These are phyloP conservation scores for Podospora tetraspora DNA, from an alignment of 495 filamentous ascomycete genomes.

Conservation along the genomic window DNA sequence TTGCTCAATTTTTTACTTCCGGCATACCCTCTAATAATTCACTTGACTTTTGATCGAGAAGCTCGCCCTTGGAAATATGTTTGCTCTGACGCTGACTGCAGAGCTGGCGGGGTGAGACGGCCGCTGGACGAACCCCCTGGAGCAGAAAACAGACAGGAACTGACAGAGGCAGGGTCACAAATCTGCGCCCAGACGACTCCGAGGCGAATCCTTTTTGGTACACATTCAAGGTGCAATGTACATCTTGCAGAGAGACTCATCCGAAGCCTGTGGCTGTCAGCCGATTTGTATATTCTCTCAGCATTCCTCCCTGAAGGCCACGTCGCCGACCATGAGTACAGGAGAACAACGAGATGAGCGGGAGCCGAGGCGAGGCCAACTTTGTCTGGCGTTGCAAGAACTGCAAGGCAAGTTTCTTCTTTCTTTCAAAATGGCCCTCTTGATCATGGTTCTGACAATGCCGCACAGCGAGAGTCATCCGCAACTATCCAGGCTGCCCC, in stretches of 20 bases:
- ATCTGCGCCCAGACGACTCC: constrained; percentile 78
- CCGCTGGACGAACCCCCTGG: not conserved
- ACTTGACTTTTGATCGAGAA: not conserved
- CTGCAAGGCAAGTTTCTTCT: constrained; percentile 57
- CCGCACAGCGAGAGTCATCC: constrained; percentile 50
- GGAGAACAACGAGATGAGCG: constrained; percentile 82
- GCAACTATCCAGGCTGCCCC: constrained; percentile 66
- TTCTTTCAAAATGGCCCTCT: not conserved
- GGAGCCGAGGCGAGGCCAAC: constrained; percentile 90
- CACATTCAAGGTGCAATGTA: constrained; percentile 95
- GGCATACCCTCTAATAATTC: not conserved
- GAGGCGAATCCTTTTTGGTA: constrained; percentile 81
- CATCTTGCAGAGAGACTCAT: constrained; percentile 86
- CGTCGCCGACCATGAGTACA: constrained; percentile 29
- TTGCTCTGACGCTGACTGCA: constrained; percentile 70
- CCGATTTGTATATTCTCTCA: constrained; percentile 65
- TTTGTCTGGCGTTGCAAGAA: constrained; percentile 98
- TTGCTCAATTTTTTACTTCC: not conserved
- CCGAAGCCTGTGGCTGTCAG: constrained; percentile 81
- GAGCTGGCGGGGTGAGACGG: constrained; percentile 61
- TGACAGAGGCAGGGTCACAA: constrained; percentile 64
- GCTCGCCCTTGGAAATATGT: constrained; percentile 50
- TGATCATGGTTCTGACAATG: not conserved
- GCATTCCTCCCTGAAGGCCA: not conserved
- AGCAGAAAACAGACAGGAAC: not conserved